phyloP scores from a whole-genome alignment of 2,329 filamentous ascomycete species.

The Fusarium fracticaudum region DNA sequence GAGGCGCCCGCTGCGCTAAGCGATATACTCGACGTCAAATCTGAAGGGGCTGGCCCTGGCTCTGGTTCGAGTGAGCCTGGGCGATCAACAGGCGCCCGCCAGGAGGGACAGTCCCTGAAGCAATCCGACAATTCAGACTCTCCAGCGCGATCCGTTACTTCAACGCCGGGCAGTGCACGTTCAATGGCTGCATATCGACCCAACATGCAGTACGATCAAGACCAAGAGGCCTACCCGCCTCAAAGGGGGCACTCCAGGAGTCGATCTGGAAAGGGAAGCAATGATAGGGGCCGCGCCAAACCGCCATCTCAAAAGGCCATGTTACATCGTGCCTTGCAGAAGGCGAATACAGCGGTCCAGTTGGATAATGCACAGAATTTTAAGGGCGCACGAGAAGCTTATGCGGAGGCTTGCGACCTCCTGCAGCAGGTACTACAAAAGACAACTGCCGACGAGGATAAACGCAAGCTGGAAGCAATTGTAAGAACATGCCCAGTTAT shows the following conservation, averaged over 20 bases:
- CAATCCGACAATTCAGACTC: conserved; percentile 20
- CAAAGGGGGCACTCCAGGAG: conserved; percentile 46
- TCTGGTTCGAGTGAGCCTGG: conserved; percentile 39
- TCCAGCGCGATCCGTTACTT: conserved; percentile 26
- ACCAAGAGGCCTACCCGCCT: conserved; percentile 42
- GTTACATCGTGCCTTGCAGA: conserved; percentile 93
- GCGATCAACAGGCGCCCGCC: conserved; percentile 35
- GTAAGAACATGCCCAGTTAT: conserved; percentile 57
- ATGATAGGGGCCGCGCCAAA: conserved; percentile 49
- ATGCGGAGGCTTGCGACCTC: conserved; percentile 88
- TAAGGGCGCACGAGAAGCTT: conserved; percentile 88
- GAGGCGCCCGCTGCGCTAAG: conserved; percentile 33
- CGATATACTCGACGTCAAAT: conserved; percentile 34
- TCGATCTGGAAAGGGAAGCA: conserved; percentile 48
- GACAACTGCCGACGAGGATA: conserved; percentile 86
- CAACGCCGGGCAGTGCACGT: conserved; percentile 24
- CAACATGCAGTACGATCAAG: conserved; percentile 47
- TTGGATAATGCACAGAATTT: conserved; percentile 97
- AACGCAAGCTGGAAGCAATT: conserved; percentile 91
- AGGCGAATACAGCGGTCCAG: conserved; percentile 94
- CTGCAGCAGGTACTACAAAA: conserved; percentile 87
- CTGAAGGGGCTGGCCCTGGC: conserved; percentile 44
- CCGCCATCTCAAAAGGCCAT: conserved; percentile 89
- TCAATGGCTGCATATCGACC: conserved; percentile 13
- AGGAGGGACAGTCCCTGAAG: conserved; percentile 44